phyloP scores from a whole-genome alignment of 2,329 filamentous ascomycete genomes.

The Exophiala lecanii-corni region DNA sequence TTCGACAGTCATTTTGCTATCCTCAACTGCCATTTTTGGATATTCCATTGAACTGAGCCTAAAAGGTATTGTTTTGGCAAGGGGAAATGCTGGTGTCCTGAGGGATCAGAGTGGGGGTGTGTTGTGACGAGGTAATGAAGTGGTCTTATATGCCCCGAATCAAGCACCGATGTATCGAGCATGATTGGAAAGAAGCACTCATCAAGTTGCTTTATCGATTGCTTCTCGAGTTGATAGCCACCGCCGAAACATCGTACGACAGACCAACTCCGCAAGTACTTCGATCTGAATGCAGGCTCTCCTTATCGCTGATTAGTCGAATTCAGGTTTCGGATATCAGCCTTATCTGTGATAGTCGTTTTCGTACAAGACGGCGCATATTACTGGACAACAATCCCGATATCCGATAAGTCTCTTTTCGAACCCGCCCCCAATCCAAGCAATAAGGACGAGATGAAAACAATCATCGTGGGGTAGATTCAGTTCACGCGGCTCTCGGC shows the following conservation, averaged over 20 bases:
- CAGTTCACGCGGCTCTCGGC: too few relatives aligned
- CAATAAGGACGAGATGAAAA: too few relatives aligned
- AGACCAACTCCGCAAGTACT: too few relatives aligned
- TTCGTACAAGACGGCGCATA: constrained; percentile 3
- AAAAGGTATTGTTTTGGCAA: neutral
- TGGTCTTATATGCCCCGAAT: constrained; percentile 1
- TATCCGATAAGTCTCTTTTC: too few relatives aligned
- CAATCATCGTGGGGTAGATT: too few relatives aligned
- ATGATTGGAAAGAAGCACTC: too few relatives aligned
- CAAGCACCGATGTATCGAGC: too few relatives aligned
- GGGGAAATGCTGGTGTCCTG: neutral
- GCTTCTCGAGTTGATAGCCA: too few relatives aligned
- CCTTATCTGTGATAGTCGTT: constrained; percentile 1
- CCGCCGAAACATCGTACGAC: too few relatives aligned
- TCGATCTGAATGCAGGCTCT: too few relatives aligned
- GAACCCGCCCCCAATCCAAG: too few relatives aligned
- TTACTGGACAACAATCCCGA: constrained; percentile 4
- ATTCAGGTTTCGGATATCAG: neutral
- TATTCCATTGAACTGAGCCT: constrained; percentile 1
- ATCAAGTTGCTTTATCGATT: too few relatives aligned
- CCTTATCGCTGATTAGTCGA: constrained; percentile 5
- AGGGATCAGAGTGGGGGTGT: neutral
- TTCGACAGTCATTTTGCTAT: constrained; percentile 8
- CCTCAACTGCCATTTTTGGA: constrained; percentile 5
- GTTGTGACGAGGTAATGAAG: neutral